Conservation (phyloP, 306 rosid genomes). For the Cicer yamashitae region DNA sequence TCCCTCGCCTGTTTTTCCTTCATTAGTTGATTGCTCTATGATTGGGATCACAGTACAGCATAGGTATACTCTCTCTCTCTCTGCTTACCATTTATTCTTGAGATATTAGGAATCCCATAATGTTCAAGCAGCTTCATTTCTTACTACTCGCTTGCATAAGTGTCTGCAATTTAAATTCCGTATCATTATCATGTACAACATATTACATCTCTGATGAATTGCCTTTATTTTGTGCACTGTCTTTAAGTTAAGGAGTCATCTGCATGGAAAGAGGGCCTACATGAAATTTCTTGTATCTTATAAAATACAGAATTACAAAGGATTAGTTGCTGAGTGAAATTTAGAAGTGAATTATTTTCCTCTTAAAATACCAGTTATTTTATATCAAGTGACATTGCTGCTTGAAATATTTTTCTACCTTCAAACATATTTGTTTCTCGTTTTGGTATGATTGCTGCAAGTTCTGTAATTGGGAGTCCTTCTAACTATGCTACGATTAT, state of each 20-base stretch:
- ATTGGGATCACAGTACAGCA: slow-evolving; percentile 96
- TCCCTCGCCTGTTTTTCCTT: slow-evolving; percentile 87
- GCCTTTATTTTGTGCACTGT: neutral
- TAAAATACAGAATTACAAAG: neutral
- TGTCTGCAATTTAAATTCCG: neutral
- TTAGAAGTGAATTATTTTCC: neutral
- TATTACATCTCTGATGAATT: neutral
- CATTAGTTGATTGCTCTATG: slow-evolving; percentile 93
- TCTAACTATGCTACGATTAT: slow-evolving; percentile 15
- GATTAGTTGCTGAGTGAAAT: slow-evolving; percentile 2
- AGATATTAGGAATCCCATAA: slow-evolving; percentile 11
- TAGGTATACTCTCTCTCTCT: slow-evolving; percentile 58
- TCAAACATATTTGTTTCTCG: slow-evolving; percentile 4
- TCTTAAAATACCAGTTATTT: neutral
- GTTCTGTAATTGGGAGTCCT: slow-evolving; percentile 22
- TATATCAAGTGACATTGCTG: neutral
- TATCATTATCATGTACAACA: neutral
- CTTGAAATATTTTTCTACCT: slow-evolving; percentile 5
- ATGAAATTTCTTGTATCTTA: neutral
- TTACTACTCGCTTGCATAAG: neutral
- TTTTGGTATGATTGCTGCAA: slow-evolving; percentile 14
- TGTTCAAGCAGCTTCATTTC: slow-evolving; percentile 19
- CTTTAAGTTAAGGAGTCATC: slow-evolving; percentile 2
- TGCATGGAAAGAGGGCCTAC: slow-evolving; percentile 8
- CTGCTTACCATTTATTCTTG: slow-evolving; percentile 2